Base-by-base conservation (phyloP, 495 filamentous ascomycete species). In the Tirmania nivea region DNA sequence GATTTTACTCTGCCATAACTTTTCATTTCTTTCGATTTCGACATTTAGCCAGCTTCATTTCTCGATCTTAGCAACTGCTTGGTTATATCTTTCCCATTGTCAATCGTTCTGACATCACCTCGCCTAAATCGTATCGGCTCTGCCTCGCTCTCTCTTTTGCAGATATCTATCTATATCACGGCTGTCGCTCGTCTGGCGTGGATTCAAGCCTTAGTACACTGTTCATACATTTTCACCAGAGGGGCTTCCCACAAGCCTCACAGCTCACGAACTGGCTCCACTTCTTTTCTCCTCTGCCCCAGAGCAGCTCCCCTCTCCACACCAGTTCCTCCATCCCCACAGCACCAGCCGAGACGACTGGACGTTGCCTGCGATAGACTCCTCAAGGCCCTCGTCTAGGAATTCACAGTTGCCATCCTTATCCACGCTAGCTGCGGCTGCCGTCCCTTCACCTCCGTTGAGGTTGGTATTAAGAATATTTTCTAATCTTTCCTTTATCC, bases 241-340 rank as follows among this genome's bases (percentile, higher is more conserved):
- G 14, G 39, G 39, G 39, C 39, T 19, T 45, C 17, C 25, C 39
- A 8, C 39, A 19, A 45, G 61, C 60, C 60, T 52, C 47, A 52
- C 55, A 63, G 53, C 60, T 60, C 52, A 58, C 63, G 63, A 64
- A 39, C 61, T 64, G 62, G 62, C 62, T 48, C 62, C 62, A 53
- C 61, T 64, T 31, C 60, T 59, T 48, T 64, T 61, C 56, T 64
- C 62, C 50, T 58, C 62, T 56, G 55, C 58, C 56, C 58, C 61
- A 52, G 61, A 64, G 61, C 58, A 60, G 58, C 54, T 64, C 35
- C 62, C 62, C 53, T 63, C 62, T 59, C 61, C 62, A 16, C 62
- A 64, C 34, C 62, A 64, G 14, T 55, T 64, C 31, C 56, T 64
- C 35, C 62, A 64, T 19, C 62, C 62, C 7, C 57, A 45, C 39